Conservation (phyloP, 2,329 filamentous ascomycete species). For the Verticillium dahliae region DNA sequence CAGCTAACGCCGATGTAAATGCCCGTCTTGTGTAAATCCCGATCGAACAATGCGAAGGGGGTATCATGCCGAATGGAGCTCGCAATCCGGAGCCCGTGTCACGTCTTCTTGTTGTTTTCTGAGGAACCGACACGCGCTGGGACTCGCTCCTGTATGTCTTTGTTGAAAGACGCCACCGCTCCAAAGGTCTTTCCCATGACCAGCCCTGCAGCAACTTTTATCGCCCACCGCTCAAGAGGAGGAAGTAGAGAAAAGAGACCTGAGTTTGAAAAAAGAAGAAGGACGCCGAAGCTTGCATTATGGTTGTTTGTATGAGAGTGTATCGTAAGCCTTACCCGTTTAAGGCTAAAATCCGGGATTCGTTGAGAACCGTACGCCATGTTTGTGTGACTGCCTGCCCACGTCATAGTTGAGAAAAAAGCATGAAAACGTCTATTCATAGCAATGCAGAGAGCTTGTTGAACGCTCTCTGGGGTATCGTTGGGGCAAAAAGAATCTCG, state of each 20-base stretch:
- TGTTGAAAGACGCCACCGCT: conserved; percentile 40
- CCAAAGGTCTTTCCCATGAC: conserved; percentile 13
- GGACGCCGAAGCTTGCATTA: conserved; percentile 5
- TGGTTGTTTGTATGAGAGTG: conserved; percentile 2
- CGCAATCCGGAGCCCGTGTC: background rate
- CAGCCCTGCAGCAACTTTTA: conserved; percentile 5
- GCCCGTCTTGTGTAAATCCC: conserved; percentile 11
- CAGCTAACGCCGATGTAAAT: conserved; percentile 29
- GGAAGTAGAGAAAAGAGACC: conserved; percentile 2
- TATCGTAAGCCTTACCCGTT: conserved; percentile 10
- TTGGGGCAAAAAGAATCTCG: background rate
- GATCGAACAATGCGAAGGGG: conserved; percentile 17
- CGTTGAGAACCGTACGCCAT: conserved; percentile 15
- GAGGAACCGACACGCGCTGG: conserved; percentile 3
- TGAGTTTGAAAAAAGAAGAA: conserved; percentile 5
- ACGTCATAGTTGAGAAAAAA: conserved; percentile 9
- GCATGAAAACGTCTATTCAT: conserved; percentile 14
- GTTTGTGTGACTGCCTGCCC: conserved; percentile 10
- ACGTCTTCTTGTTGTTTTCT: conserved; percentile 1
- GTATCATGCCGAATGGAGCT: conserved; percentile 29
- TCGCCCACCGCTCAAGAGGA: conserved; percentile 6
- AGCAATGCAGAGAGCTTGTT: conserved; percentile 14
- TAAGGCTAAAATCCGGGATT: conserved; percentile 13
- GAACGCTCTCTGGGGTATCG: conserved; percentile 11
- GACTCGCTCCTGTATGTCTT: conserved; percentile 24